Conservation (phyloP, 192 early-diverging fungal genomes). For the Backusella sp. region DNA sequence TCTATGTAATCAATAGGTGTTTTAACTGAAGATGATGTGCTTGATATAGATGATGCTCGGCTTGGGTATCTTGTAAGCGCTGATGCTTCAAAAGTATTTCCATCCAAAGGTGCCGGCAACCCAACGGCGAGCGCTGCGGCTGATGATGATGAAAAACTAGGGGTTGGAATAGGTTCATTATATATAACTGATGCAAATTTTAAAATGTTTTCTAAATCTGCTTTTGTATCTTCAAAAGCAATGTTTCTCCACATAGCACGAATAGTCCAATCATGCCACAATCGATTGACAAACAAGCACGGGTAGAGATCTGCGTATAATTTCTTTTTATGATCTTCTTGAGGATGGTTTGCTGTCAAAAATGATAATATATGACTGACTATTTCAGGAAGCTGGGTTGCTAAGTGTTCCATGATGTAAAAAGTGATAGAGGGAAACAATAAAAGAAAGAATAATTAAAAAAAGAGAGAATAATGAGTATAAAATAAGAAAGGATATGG, state of each 20-base stretch:
- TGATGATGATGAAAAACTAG: not conserved
- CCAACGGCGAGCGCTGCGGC: not conserved
- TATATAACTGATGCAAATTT: slow-evolving; percentile 20
- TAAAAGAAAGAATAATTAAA: not conserved
- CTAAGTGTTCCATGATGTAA: slow-evolving; percentile 5
- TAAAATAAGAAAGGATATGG: not conserved
- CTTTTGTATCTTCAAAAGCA: slow-evolving; percentile 30
- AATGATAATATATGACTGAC: slow-evolving; percentile 11
- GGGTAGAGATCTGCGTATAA: slow-evolving; percentile 15
- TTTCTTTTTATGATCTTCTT: not conserved
- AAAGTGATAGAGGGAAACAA: not conserved
- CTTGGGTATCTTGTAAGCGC: not conserved
- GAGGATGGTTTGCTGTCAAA: not conserved
- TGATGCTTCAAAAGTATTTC: not conserved
- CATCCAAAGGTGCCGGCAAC: not conserved
- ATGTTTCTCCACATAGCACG: slow-evolving; percentile 34
- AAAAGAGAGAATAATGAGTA: not conserved
- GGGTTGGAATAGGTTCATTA: not conserved
- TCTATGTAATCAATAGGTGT: slow-evolving; percentile 1
- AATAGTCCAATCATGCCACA: slow-evolving; percentile 30
- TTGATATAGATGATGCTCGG: slow-evolving; percentile 12
- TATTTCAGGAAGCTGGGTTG: slow-evolving; percentile 10
- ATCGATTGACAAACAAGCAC: slow-evolving; percentile 28
- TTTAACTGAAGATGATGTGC: not conserved
- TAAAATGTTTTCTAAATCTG: slow-evolving; percentile 12